Evolutionary conservation across 2,329 filamentous ascomycete genomes (phyloP).

Genomic region (Penicillium hesseltinei): DNA sequence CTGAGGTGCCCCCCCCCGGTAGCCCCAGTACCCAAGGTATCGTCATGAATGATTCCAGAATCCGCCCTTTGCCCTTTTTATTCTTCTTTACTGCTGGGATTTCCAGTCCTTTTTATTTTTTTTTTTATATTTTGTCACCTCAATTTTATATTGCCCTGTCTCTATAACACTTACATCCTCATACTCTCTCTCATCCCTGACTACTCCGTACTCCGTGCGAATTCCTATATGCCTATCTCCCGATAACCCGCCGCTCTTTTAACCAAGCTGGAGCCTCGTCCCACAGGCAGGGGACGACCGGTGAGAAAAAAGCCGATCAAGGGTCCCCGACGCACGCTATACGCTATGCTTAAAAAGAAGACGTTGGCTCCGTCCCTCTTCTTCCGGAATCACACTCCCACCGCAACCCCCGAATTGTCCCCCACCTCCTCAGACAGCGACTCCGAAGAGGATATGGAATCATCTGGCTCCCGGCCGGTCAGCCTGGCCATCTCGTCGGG

Average conservation of each 20-base stretch:
- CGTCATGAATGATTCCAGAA: slow-evolving; percentile 25
- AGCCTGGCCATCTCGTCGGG: slow-evolving; percentile 44
- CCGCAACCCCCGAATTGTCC: slow-evolving; percentile 46
- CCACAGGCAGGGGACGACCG: slow-evolving; percentile 20
- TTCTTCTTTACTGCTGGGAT: slow-evolving; percentile 8
- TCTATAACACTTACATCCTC: background rate
- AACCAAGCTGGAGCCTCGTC: slow-evolving; percentile 23
- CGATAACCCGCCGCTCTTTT: slow-evolving; percentile 13
- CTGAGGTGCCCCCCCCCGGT: background rate
- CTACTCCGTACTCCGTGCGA: background rate
- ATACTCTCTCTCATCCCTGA: background rate
- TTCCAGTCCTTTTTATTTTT: background rate
- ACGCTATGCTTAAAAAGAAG: slow-evolving; percentile 43
- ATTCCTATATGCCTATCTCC: background rate
- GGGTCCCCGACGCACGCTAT: slow-evolving; percentile 27
- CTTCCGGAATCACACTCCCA: slow-evolving; percentile 42
- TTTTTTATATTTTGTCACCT: background rate
- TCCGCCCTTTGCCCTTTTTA: slow-evolving; percentile 7
- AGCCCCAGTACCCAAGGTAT: slow-evolving; percentile 8
- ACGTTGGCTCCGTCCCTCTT: slow-evolving; percentile 33
- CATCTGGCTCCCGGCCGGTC: slow-evolving; percentile 42
- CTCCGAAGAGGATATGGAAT: slow-evolving; percentile 47
- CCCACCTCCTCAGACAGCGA: slow-evolving; percentile 45
- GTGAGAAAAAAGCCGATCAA: slow-evolving; percentile 24
- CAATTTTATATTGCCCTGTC: background rate